A percentile compares a stretch with the other conserved stretches of the same genome.
These are phyloP conservation scores for Candida namnaoensis DNA, from an alignment of 805 yeast genomes.

Conservation along the genomic window DNA sequence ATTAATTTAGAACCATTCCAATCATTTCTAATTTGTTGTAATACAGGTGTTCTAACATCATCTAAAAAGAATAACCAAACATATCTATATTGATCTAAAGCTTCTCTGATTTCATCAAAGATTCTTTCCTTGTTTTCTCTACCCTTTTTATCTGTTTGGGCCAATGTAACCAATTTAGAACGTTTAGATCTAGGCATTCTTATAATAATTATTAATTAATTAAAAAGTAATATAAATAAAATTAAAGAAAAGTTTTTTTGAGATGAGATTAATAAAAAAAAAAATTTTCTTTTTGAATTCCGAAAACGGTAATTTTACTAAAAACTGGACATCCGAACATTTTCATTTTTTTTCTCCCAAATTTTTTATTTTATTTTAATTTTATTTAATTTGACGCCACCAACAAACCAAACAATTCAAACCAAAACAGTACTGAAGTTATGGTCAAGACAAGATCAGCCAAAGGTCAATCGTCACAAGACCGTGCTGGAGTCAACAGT, in stretches of 20 bases:
- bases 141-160: conserved; percentile 95
- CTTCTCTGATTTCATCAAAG: conserved; percentile 82
- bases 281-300: background rate
- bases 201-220: background rate
- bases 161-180: conserved; percentile 89
- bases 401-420: background rate
- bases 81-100: conserved; percentile 68
- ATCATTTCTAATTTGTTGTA: conserved; percentile 86
- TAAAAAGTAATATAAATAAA: background rate
- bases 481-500: background rate
- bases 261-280: background rate
- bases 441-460: background rate
- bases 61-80: conserved; percentile 83
- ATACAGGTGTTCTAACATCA: conserved; percentile 91
- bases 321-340: background rate
- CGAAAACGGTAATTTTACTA: background rate
- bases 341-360: too few relatives aligned
- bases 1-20: conserved; percentile 89
- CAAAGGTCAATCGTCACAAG: background rate
- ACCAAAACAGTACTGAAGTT: background rate
- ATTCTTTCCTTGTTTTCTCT: conserved; percentile 85
- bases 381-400: background rate
- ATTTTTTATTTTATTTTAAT: too few relatives aligned
- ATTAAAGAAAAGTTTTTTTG: background rate
- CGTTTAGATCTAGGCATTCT: conserved; percentile 95